These are phyloP conservation scores for Artemisia annua DNA, from an alignment of 129 eudicot genomes.

Conservation along the genomic window DNA sequence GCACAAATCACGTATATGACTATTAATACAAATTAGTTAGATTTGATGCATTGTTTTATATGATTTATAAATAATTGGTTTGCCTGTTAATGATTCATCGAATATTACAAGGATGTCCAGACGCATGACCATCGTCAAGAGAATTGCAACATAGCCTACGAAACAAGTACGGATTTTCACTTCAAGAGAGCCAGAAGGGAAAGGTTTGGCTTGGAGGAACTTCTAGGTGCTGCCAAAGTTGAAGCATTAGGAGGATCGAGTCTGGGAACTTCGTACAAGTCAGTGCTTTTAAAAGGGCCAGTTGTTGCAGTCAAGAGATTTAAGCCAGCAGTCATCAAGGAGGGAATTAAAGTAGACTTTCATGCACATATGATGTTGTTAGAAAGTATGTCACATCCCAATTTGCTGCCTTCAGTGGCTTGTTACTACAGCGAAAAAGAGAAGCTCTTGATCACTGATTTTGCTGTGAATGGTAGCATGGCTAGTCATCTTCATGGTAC, in stretches of 20 bases:
- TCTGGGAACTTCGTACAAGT: conserved; percentile 78
- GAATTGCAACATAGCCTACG: conserved; percentile 30
- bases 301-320: conserved; percentile 73
- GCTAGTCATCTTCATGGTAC: conserved; percentile 85
- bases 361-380: too few species aligned
- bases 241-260: conserved; percentile 75
- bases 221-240: conserved; percentile 67
- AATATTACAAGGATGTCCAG: too few species aligned
- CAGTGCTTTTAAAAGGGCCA: conserved; percentile 35
- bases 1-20: too few species aligned
- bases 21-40: too few species aligned
- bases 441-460: conserved; percentile 65
- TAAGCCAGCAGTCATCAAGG: conserved; percentile 48
- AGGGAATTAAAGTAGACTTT: conserved; percentile 63
- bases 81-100: too few species aligned
- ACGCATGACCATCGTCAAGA: background rate
- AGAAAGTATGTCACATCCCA: conserved; percentile 63
- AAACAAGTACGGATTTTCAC: conserved; percentile 39
- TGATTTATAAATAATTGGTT: too few species aligned
- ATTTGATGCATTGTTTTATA: too few species aligned
- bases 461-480: conserved; percentile 67
- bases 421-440: conserved; percentile 60
- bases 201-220: too few species aligned
- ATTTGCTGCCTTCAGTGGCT: conserved; percentile 73
- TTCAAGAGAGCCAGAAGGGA: conserved; percentile 53